phyloP scores from a whole-genome alignment of 2,329 filamentous ascomycete genomes.

The Calonectria pseudoreteaudii region DNA sequence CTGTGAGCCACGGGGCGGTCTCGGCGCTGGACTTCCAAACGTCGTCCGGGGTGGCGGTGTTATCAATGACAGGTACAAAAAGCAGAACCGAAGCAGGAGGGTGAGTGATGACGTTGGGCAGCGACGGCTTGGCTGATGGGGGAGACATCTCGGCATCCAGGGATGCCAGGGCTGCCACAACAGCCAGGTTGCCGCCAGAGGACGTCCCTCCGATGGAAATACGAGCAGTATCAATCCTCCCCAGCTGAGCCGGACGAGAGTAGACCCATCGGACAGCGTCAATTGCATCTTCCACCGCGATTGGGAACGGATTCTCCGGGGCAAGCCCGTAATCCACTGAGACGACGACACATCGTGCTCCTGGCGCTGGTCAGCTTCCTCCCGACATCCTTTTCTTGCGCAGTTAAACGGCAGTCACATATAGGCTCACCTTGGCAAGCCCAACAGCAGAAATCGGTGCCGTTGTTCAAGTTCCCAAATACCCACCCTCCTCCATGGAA shows the following conservation, averaged over 20 bases:
- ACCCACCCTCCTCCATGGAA: constrained; percentile 56
- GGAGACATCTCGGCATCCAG: constrained; percentile 22
- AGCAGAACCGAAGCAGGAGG: constrained; percentile 33
- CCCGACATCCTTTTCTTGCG: not conserved
- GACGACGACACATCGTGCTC: constrained; percentile 43
- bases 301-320: constrained; percentile 50
- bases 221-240: constrained; percentile 41
- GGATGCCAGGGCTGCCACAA: constrained; percentile 37
- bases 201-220: constrained; percentile 48
- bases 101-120: constrained; percentile 15
- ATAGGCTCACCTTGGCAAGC: constrained; percentile 42
- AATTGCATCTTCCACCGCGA: constrained; percentile 49
- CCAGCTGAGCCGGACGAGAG: constrained; percentile 29
- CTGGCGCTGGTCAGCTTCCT: constrained; percentile 25
- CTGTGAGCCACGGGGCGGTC: constrained; percentile 49
- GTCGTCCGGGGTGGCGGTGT: constrained; percentile 44
- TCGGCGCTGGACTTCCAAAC: constrained; percentile 42
- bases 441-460: constrained; percentile 48
- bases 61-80: constrained; percentile 50
- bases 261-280: constrained; percentile 47
- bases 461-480: constrained; percentile 49
- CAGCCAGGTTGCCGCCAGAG: constrained; percentile 43
- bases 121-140: constrained; percentile 34
- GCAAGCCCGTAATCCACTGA: constrained; percentile 50
- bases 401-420: not conserved